Percentiles rank a stretch among this genome's conserved stretches.
phyloP scores from a whole-genome alignment of 805 yeast species.

The Priceomyces fermenticarens region DNA sequence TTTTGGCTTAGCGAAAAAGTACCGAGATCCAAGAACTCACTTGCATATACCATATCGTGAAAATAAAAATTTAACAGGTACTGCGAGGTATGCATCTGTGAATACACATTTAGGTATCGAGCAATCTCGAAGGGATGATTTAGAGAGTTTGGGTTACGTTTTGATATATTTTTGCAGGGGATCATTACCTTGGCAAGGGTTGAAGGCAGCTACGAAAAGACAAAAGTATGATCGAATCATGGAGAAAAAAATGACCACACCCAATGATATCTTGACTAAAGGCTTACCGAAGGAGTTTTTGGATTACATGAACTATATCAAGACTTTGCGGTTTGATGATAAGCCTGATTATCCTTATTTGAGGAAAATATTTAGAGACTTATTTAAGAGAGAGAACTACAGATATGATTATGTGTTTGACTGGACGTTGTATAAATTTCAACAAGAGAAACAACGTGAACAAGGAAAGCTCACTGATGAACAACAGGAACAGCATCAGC shows the following conservation, averaged over 20 bases:
- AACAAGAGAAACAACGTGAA: conserved; percentile 53
- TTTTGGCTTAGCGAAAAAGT: conserved; percentile 91
- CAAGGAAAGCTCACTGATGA: conserved; percentile 33
- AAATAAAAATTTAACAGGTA: conserved; percentile 94
- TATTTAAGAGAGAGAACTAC: conserved; percentile 83
- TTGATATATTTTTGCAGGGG: conserved; percentile 93
- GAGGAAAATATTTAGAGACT: conserved; percentile 84
- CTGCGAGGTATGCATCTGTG: conserved; percentile 93
- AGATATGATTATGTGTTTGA: conserved; percentile 93
- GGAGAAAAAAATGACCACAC: conserved; percentile 91
- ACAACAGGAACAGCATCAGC: conserved; percentile 16
- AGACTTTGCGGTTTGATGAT: conserved; percentile 90
- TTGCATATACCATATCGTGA: conserved; percentile 95
- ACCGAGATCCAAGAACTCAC: conserved; percentile 90
- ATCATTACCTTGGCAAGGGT: conserved; percentile 97
- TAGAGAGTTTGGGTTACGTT: conserved; percentile 92
- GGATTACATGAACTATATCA: conserved; percentile 82
- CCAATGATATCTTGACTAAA: conserved; percentile 79
- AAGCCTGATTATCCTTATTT: conserved; percentile 91
- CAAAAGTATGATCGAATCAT: conserved; percentile 95
- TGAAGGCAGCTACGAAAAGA: conserved; percentile 94
- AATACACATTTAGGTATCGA: conserved; percentile 97
- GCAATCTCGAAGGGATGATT: conserved; percentile 94
- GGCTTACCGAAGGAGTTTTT: conserved; percentile 92
- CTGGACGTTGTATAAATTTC: conserved; percentile 89